Evolutionary conservation across 2,329 filamentous ascomycete genomes (phyloP), one percentile per base, ranked within the genome.

Genomic region (Trichoderma atrobrunneum): DNA sequence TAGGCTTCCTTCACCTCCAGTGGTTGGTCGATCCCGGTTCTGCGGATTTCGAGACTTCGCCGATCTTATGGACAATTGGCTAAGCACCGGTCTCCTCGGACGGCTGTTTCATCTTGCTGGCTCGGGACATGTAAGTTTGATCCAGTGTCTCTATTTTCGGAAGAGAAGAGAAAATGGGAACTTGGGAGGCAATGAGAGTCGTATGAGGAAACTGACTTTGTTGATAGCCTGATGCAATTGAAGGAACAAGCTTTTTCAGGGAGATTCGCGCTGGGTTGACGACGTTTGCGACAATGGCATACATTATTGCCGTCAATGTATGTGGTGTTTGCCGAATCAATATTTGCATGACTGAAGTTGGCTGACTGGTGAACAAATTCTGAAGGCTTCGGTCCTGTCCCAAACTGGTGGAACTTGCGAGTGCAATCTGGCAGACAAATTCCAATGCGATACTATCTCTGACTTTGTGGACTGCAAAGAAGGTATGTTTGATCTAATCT

Each of bases 251-350:
- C 73, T 94, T 95, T 80, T 90, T 93, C 74, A 92, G 89, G 26
- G 93, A 96, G 80, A 83, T 96, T 72, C 90, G 93, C 32, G 93
- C 93, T 34, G 93, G 93, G 1, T 80, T 95, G 69, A 94, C 93
- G 2, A 96, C 93, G 3, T 93, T 93, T 78, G 90, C 91, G 70
- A 92, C 91, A 3, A 94, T 94, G 93, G 91, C 92, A 16, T 95
- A 95, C 81, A 95, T 96, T 76, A 94, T 96, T 78, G 91, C 91
- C 10, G 90, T 91, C 74, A 91, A 91, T 76, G 88, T 89, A 74
- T 77, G 85, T 77, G 5, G 7, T 18, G 6, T 12, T 36, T 36
- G 26, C 7, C 14, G 18, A 7, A 2, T 21, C 21, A 6, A 21
- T 26, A 36, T 0, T 39, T 18, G 3, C 7, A 5, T 8, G 14